phyloP scores from a whole-genome alignment of 371 early-diverging fungal genomes.

The Dichotomocladium elegans region DNA sequence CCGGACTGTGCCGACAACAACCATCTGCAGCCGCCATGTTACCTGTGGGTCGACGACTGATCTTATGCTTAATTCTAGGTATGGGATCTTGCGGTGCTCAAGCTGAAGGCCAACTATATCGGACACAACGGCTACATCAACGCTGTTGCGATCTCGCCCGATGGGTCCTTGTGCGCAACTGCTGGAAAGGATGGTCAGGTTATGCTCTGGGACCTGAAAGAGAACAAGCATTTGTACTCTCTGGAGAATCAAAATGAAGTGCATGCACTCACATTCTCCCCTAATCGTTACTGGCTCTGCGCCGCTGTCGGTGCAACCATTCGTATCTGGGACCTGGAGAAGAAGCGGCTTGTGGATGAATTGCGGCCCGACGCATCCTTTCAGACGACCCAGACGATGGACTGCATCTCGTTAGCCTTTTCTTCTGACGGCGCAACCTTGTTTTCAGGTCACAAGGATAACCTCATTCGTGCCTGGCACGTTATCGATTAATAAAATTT shows the following conservation, averaged over 20 bases:
- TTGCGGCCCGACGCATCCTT: constrained; percentile 85
- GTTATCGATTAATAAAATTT: too few relatives aligned
- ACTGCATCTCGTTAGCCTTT: constrained; percentile 95
- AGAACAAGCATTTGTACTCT: constrained; percentile 98
- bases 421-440: constrained; percentile 96
- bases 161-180: constrained; percentile 99
- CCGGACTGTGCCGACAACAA: too few relatives aligned
- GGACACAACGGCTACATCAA: constrained; percentile 98
- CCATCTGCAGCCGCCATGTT: too few relatives aligned
- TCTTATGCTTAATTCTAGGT: constrained; percentile 41
- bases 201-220: constrained; percentile 99
- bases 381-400: constrained; percentile 68
- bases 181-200: constrained; percentile 99
- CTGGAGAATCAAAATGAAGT: constrained; percentile 93
- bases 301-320: constrained; percentile 95
- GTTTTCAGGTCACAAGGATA: constrained; percentile 97
- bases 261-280: constrained; percentile 97
- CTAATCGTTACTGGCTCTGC: constrained; percentile 99
- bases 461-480: constrained; percentile 92
- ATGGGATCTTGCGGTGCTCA: constrained; percentile 97
- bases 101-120: constrained; percentile 97
- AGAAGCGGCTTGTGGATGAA: constrained; percentile 94
- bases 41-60: too few relatives aligned
- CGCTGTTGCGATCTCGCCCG: constrained; percentile 97
- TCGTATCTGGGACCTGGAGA: constrained; percentile 99